Conservation (phyloP, 1,284 basidiomycete species). For the Porodaedalea pini region DNA sequence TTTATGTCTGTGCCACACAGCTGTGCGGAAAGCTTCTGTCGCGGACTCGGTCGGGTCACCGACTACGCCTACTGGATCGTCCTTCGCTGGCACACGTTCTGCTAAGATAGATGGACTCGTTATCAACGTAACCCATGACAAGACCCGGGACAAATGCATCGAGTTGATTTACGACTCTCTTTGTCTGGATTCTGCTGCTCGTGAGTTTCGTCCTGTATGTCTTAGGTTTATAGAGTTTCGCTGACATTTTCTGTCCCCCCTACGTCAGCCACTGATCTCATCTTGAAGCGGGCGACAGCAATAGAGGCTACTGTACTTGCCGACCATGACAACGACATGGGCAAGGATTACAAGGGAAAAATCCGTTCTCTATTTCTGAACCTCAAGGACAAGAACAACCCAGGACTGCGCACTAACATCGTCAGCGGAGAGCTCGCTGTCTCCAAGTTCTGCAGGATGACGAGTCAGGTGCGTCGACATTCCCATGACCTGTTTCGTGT, state of each 20-base stretch:
- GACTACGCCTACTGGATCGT: slow-evolving; percentile 43
- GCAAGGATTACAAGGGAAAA: slow-evolving; percentile 67
- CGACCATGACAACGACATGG: slow-evolving; percentile 43
- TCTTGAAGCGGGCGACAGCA: slow-evolving; percentile 53
- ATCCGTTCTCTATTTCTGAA: slow-evolving; percentile 91
- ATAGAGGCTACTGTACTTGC: slow-evolving; percentile 58
- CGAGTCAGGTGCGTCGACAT: slow-evolving; percentile 59
- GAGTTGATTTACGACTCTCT: slow-evolving; percentile 92
- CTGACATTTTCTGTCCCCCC: slow-evolving; percentile 2
- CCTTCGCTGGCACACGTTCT: slow-evolving; percentile 46
- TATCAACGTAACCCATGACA: slow-evolving; percentile 58
- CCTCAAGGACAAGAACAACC: slow-evolving; percentile 95
- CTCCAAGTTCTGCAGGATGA: slow-evolving; percentile 76
- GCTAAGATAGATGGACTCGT: slow-evolving; percentile 69
- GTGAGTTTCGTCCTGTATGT: slow-evolving; percentile 48
- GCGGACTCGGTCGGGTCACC: slow-evolving; percentile 15
- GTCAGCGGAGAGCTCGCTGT: slow-evolving; percentile 76
- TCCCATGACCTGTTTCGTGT: no score
- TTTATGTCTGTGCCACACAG: neutral
- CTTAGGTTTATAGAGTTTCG: neutral
- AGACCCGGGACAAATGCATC: slow-evolving; percentile 83
- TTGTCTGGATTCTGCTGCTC: slow-evolving; percentile 77
- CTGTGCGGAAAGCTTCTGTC: slow-evolving; percentile 14
- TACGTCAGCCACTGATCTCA: slow-evolving; percentile 54
- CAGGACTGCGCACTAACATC: slow-evolving; percentile 79